These are phyloP conservation scores for Schizosaccharomyces pombe DNA, from an alignment of 805 yeast species.

Conservation along the genomic window DNA sequence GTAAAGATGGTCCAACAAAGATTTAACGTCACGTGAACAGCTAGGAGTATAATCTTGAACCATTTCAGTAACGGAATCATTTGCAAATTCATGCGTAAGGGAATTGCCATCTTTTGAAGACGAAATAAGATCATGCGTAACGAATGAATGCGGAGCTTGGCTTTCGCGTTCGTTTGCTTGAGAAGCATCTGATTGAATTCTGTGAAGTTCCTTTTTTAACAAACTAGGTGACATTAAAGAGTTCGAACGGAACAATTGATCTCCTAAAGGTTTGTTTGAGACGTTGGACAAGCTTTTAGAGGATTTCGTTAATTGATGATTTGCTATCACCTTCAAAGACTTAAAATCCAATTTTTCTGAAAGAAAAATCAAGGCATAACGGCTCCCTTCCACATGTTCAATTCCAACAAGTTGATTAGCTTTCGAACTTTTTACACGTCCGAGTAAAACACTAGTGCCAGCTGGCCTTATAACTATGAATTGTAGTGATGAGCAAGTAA, in stretches of 20 bases:
- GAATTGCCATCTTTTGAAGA: background rate
- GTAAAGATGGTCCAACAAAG: too few relatives aligned
- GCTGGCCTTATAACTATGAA: conserved; percentile 1
- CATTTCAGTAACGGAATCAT: too few relatives aligned
- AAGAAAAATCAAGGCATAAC: background rate
- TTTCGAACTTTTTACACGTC: background rate
- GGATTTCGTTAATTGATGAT: background rate
- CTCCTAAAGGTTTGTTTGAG: too few relatives aligned
- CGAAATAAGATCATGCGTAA: background rate
- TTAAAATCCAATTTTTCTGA: background rate
- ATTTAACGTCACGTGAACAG: too few relatives aligned
- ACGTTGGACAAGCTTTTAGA: too few relatives aligned
- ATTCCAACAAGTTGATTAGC: background rate
- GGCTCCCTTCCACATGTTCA: background rate
- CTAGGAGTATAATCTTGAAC: too few relatives aligned
- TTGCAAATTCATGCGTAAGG: too few relatives aligned
- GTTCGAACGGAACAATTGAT: background rate
- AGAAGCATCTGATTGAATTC: background rate
- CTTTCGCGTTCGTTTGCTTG: background rate
- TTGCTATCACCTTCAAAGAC: background rate
- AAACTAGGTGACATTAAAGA: background rate
- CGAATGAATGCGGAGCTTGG: background rate
- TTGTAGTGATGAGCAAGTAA: background rate
- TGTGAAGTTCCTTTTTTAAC: background rate
- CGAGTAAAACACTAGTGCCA: background rate